Evolutionary conservation across 2,329 filamentous ascomycete species (phyloP), one percentile per base, ranked within the genome.

Genomic region (Penicillium sp.): DNA sequence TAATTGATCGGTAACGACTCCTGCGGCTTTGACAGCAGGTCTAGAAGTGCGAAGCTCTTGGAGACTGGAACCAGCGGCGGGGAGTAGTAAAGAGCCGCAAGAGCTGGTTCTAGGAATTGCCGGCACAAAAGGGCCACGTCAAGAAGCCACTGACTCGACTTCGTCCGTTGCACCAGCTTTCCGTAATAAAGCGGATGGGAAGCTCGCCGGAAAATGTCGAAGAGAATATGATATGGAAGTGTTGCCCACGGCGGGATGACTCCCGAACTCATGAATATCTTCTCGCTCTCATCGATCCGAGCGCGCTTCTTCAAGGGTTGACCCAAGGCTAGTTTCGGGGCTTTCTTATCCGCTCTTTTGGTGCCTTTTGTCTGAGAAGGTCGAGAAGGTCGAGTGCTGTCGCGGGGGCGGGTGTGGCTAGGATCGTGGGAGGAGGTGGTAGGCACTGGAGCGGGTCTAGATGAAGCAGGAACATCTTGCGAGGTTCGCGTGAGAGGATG

Each of bases 11-110:
- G 73, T 1, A 85, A 84, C 2, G 78, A 74, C 4, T 79, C 76
- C 15, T 80, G 80, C 22, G 85, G 81, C 17, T 80, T 77, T n/a
- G 84, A 82, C 9, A 95, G 81, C 38, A 89, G 78, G 28, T 81
- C 72, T 17, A 85, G 70, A 22, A 87, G 74, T 42, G 79, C 75
- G 64, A 82, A 81, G 13, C 80, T 80, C 64, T 84, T 82, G 37
- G 78, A 75, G 38, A 81, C 76, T 1, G 83, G 82, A 61, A 85
- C 82, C 49, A 95, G 79, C 1, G 88, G 88, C 9, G 91, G 91
- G 5, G 82, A 86, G 51, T 84, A 82, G 73, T 95, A 95, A 5
- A 96, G 81, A 1, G 86, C 89, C 5, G 88, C 88, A 55, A 95
- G 77, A 1, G 91, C 91, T 5, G 92, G 89, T 69, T 93, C 91